phyloP scores from a whole-genome alignment of 176 grass and related monocot genomes.

The Ananas comosus region DNA sequence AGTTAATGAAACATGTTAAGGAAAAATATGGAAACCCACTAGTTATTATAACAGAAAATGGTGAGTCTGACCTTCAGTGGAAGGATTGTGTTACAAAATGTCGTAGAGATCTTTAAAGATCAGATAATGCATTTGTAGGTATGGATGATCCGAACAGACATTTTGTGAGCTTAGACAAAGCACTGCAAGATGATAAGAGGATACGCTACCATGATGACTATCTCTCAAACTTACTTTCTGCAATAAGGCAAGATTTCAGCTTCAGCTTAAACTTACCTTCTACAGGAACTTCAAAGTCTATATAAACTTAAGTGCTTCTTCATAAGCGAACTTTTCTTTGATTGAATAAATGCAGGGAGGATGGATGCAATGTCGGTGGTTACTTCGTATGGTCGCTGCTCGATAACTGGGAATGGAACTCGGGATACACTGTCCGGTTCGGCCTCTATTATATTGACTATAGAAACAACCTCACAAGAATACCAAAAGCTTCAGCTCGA shows the following conservation, averaged over 20 bases:
- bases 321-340: slow-evolving; percentile 1
- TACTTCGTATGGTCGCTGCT: slow-evolving; percentile 85
- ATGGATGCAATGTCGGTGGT: slow-evolving; percentile 59
- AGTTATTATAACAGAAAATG: slow-evolving; percentile 80
- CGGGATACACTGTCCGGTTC: slow-evolving; percentile 74
- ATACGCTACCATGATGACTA: slow-evolving; percentile 88
- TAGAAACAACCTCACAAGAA: slow-evolving; percentile 70
- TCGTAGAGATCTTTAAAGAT: neutral
- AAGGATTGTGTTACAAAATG: neutral
- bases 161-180: slow-evolving; percentile 38
- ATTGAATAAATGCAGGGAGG: slow-evolving; percentile 35
- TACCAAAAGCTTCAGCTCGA: slow-evolving; percentile 62
- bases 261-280: neutral
- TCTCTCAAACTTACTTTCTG: slow-evolving; percentile 53
- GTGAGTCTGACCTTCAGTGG: slow-evolving; percentile 19
- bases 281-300: neutral
- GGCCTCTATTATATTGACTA: slow-evolving; percentile 70
- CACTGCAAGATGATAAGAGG: slow-evolving; percentile 67
- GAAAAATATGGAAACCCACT: slow-evolving; percentile 73
- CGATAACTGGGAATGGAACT: slow-evolving; percentile 95
- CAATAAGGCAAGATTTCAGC: slow-evolving; percentile 50
- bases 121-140: slow-evolving; percentile 26
- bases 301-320: neutral
- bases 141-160: slow-evolving; percentile 65
- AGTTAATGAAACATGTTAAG: slow-evolving; percentile 75